Evolutionary conservation across 1,284 basidiomycete species (phyloP), one percentile per base, ranked within the genome.

Genomic region (Amylostereum areolatum): DNA sequence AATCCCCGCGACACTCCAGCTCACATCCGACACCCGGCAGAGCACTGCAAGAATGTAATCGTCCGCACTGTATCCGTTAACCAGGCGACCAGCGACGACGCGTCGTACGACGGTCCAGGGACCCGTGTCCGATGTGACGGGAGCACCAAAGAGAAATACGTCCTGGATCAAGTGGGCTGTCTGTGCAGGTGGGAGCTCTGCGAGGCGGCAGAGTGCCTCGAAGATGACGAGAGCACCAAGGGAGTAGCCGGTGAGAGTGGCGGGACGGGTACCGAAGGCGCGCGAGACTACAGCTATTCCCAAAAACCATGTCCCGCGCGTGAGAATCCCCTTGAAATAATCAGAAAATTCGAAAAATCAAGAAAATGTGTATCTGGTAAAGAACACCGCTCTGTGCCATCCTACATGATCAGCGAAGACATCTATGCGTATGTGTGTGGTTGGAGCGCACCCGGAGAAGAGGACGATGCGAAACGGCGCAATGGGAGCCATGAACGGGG

Each of bases 21-120:
- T 80, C 36, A 74, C 78, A 34, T 75, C 71, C 1, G 84, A 81
- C 11, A 79, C 77, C 34, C 87, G 75, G 51, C 82, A 83, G 5
- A 90, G 75, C 49, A 89, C 79, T 0, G 84, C 85, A 39, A 92
- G 73, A 46, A 90, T 75, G 70, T 88, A 90, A 59, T 90, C 87
- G 53, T 81, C 73, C 52, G 69, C 73, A 10, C 82, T 78, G 61
- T 83, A 89, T 2, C 78, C 83, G 60, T 92, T 91, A 35, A 89
- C 82, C 40, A 90, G 70, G 30, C 85, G 68, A 5, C 87, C 87
- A 0, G 78, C 69, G 9, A 85, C 83, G 43, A 86, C 73, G 5
- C 83, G 74, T 4, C 86, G 73, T 2, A 81, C 77, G 34, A 80
- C 74, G 2, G 81, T 62, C 88, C 87, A 92, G 7, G 73, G 66